phyloP scores from a whole-genome alignment of 164 flowering plant genomes.

The Vitis labrusca region DNA sequence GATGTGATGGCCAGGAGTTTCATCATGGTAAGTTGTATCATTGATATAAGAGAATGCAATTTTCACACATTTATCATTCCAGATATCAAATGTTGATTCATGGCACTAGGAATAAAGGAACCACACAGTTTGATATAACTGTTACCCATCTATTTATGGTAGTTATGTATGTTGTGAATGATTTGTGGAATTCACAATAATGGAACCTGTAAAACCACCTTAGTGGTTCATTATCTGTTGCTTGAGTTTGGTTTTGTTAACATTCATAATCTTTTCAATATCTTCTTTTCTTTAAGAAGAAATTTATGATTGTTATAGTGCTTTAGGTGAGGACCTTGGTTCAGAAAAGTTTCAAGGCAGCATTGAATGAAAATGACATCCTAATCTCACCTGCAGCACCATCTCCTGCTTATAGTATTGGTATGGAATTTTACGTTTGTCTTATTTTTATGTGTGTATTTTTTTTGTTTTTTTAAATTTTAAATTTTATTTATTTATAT shows the following conservation, averaged over 20 bases:
- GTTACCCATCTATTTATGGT: too few species aligned
- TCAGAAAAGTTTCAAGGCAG: conserved; percentile 64
- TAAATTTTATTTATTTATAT: too few species aligned
- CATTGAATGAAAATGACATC: conserved; percentile 77
- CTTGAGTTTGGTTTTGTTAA: neutral
- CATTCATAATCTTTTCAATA: neutral
- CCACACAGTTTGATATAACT: too few species aligned
- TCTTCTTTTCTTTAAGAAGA: conserved; percentile 7
- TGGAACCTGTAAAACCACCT: neutral
- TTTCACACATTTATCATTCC: too few species aligned
- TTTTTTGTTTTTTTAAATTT: too few species aligned
- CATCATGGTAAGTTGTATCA: neutral
- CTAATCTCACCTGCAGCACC: conserved; percentile 97
- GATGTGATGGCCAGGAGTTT: neutral
- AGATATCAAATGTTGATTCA: too few species aligned
- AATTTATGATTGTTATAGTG: conserved; percentile 32
- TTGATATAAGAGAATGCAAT: too few species aligned
- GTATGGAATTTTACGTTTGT: conserved; percentile 30
- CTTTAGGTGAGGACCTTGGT: conserved; percentile 89
- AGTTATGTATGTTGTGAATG: too few species aligned
- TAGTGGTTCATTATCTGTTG: neutral
- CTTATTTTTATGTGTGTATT: neutral
- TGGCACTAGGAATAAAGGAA: too few species aligned
- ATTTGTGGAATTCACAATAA: neutral
- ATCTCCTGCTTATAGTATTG: conserved; percentile 88